Evolutionary conservation across 139 green algal species (phyloP).

Genomic region (Chlamydomonas urium): DNA sequence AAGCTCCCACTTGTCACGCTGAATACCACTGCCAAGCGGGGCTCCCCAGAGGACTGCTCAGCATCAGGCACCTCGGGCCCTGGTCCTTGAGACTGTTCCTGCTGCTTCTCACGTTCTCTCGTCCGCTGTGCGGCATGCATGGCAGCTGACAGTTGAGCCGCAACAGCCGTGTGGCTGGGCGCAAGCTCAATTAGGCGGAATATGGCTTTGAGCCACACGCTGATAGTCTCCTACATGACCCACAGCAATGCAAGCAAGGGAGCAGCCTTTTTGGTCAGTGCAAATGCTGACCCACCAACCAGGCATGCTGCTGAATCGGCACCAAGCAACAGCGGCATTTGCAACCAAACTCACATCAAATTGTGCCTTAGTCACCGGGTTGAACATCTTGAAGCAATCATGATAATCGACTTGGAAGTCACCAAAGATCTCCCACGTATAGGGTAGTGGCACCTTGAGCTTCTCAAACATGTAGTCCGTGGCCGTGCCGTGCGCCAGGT

Average conservation of each 20-base stretch:
- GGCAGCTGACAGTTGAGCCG: neutral
- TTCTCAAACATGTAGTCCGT: conserved; percentile 93
- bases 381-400: conserved; percentile 98
- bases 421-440: conserved; percentile 97
- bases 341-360: conserved; percentile 15
- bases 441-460: conserved; percentile 69
- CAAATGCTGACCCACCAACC: no score
- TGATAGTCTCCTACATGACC: conserved; percentile 1
- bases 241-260: no score
- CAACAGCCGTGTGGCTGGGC: conserved; percentile 54
- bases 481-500: conserved; percentile 92
- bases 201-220: conserved; percentile 55
- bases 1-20: no score
- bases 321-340: no score
- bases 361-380: conserved; percentile 61
- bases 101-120: neutral
- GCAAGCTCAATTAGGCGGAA: conserved; percentile 64
- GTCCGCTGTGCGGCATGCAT: no score
- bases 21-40: no score
- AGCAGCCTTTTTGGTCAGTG: no score
- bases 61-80: no score
- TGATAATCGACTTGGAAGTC: conserved; percentile 70
- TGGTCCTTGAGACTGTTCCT: no score
- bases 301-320: neutral
- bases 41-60: no score